Base-by-base conservation (phyloP, 1,284 basidiomycete species). In the Sporisorium scitamineum region DNA sequence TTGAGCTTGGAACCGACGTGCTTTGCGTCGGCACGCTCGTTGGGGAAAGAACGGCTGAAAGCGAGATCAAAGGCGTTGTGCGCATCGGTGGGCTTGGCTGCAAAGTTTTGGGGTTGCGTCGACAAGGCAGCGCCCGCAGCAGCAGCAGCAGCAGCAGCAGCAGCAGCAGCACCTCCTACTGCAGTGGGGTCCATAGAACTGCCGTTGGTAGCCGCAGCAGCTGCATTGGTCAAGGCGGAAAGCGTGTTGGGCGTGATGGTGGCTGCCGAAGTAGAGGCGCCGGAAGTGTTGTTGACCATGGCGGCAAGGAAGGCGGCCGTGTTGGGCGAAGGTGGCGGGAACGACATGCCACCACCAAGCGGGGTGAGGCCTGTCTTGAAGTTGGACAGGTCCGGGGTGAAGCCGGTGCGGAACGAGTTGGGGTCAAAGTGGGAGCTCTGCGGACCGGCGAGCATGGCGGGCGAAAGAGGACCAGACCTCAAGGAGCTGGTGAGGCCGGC, bases 231-330 rank as follows among this genome's bases (percentile, higher is more conserved):
- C 31, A 83, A 57, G 0, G 81, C 77, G 2, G 69, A 66, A 22
- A 83, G 71, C 13, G 94, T 95, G 86, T 94, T 94, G 50, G 94
- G 94, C 0, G 94, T 96, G 86, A 96, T 94, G 66, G 80, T 75
- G 59, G 82, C 73, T 14, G 68, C 76, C 22, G 71, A 76, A 16
- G 70, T 64, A n/a, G 72, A 54, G 18, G 78, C 55, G 6, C 55
- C 60, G 1, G 71, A 70, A 6, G 67, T 65, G 69, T 88, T 88
- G 80, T 91, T 91, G 78, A 92, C 93, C 88, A 96, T 94, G 88
- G 95, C 92, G 88, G 95, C 92, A 61, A 97, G 90, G 87, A 97
- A 94, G 13, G 95, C 94, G 5, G 94, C 92, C 10, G 95, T 97
- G 83, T 92, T 93, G 0, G 95, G 95, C 51, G 92, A 92, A 0